A percentile compares a stretch with the other conserved stretches of the same genome.
Evolutionary conservation across 2,329 filamentous ascomycete species (phyloP).

Genomic region (Pseudofabraea citricarpa): DNA sequence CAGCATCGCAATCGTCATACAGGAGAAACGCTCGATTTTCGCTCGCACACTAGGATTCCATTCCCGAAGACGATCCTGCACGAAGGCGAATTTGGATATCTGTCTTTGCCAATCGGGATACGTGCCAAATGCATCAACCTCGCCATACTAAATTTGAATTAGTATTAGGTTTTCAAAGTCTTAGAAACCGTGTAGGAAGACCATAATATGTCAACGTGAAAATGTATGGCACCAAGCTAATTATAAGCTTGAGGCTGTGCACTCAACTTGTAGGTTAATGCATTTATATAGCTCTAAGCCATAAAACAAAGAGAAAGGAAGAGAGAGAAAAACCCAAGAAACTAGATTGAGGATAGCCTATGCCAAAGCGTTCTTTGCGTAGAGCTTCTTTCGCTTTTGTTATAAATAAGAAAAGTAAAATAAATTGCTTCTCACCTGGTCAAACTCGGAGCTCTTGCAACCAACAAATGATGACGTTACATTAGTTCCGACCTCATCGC

Average conservation of each 20-base stretch:
- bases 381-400: too few species aligned
- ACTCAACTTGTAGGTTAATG: too few species aligned
- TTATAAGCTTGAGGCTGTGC: too few species aligned
- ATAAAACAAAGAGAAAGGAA: too few species aligned
- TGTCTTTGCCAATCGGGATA: slow-evolving; percentile 46
- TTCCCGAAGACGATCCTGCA: slow-evolving; percentile 61
- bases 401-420: neutral
- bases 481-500: slow-evolving; percentile 41
- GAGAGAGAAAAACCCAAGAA: too few species aligned
- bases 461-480: slow-evolving; percentile 43
- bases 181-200: too few species aligned
- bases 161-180: too few species aligned
- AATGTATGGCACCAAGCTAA: too few species aligned
- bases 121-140: neutral
- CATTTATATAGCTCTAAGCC: too few species aligned
- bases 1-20: slow-evolving; percentile 54
- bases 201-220: too few species aligned
- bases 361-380: too few species aligned
- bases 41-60: slow-evolving; percentile 53
- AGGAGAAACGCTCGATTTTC: slow-evolving; percentile 55
- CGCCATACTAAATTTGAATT: neutral
- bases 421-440: slow-evolving; percentile 37
- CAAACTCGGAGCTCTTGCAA: slow-evolving; percentile 60
- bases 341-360: too few species aligned
- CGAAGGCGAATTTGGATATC: slow-evolving; percentile 60